Conservation (phyloP, 257 asterid species). For the Nicotiana obtusifolia region DNA sequence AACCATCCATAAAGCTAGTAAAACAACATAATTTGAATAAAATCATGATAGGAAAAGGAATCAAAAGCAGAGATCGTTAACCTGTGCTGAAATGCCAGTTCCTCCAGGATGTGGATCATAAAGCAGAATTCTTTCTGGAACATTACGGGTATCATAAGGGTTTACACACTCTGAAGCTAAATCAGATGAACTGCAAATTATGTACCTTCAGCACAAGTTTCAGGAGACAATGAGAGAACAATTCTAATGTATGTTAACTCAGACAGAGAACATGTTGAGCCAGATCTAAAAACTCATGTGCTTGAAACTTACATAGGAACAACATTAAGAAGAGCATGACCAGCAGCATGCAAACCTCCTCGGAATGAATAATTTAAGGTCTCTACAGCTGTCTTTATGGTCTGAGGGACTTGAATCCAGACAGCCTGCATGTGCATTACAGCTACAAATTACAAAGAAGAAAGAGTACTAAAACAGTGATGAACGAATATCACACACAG, state of each 20-base stretch:
- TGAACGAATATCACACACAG: constrained; percentile 10
- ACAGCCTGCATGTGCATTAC: constrained; percentile 56
- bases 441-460: constrained; percentile 8
- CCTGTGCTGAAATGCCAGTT: constrained; percentile 90
- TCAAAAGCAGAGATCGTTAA: constrained; percentile 18
- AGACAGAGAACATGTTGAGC: constrained; percentile 1
- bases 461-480: constrained; percentile 13
- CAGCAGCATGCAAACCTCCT: constrained; percentile 95
- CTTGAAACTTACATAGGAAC: constrained; percentile 71
- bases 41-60: neutral
- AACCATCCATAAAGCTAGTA: neutral
- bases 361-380: constrained; percentile 48
- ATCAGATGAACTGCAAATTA: constrained; percentile 80
- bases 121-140: constrained; percentile 86
- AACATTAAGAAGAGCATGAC: constrained; percentile 86
- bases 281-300: neutral
- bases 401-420: constrained; percentile 87
- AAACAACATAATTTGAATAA: neutral
- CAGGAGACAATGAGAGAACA: constrained; percentile 19
- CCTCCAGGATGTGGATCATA: constrained; percentile 98
- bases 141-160: constrained; percentile 65
- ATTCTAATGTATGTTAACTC: neutral
- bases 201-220: constrained; percentile 49
- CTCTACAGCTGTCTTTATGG: constrained; percentile 63
- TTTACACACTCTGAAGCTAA: constrained; percentile 87